Base-by-base conservation (phyloP, 768 basidiomycete genomes). In the Omphalotus guepiniiformis region DNA sequence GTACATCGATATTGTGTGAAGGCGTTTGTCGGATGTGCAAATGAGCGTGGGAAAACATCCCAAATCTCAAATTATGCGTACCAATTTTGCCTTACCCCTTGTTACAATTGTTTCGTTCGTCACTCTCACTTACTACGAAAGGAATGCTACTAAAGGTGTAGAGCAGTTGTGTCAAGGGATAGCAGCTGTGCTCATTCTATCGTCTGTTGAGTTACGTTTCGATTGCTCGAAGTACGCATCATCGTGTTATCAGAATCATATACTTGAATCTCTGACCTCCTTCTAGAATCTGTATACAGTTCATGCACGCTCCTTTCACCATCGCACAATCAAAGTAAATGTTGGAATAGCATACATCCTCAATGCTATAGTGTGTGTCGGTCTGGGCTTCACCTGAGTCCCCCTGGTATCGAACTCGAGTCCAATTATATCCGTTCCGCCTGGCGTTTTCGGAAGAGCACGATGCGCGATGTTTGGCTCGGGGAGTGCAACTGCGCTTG, bases 81-180 rank as follows among this genome's bases (percentile, higher is more conserved):
- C n/a, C n/a, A n/a, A n/a, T n/a, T n/a, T n/a, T n/a, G n/a, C n/a
- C n/a, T n/a, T n/a, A n/a, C n/a, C 46, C 69, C 63, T 34, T 74
- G 72, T 53, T 74, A 63, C 55, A 66, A 71, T 43, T 74, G 71
- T 70, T 63, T n/a, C n/a, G n/a, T n/a, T n/a, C n/a, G n/a, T n/a
- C n/a, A n/a, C n/a, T n/a, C n/a, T n/a, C n/a, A n/a, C n/a, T n/a
- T n/a, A n/a, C n/a, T n/a, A n/a, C n/a, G n/a, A n/a, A n/a, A n/a
- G n/a, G n/a, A n/a, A n/a, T n/a, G n/a, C n/a, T n/a, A n/a, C n/a
- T n/a, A n/a, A n/a, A n/a, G n/a, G n/a, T n/a, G n/a, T n/a, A n/a
- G n/a, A n/a, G n/a, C n/a, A 72, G 51, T 57, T 71, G n/a, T 27
- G 26, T 23, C 41, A 42, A n/a, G 28, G 28, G 4, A 16, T 27